A percentile compares a stretch with the other conserved stretches of the same genome.
Conservation (phyloP, 768 basidiomycete genomes). For the Kwoniella sp. region DNA sequence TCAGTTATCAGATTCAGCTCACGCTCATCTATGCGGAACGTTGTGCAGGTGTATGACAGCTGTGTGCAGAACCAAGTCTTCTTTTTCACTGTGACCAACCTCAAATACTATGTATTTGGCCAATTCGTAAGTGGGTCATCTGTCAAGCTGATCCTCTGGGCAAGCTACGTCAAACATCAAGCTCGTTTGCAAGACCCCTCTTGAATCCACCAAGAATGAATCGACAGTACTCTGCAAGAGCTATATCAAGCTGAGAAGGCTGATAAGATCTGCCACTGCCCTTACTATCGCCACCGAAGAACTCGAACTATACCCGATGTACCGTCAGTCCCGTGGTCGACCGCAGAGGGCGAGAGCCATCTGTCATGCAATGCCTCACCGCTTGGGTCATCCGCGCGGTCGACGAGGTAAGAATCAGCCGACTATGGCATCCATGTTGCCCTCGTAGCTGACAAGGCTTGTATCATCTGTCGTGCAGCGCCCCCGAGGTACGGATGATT, state of each 20-base stretch:
- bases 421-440: neutral
- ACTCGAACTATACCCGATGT: slow-evolving; percentile 45
- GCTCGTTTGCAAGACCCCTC: neutral
- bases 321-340: slow-evolving; percentile 48
- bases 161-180: neutral
- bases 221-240: neutral
- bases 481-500: slow-evolving; percentile 8
- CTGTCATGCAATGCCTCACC: slow-evolving; percentile 52
- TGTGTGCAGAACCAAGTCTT: slow-evolving; percentile 52
- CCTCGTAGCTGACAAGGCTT: neutral
- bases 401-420: slow-evolving; percentile 42
- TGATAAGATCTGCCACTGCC: neutral
- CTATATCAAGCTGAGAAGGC: neutral
- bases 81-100: slow-evolving; percentile 54
- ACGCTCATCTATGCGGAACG: neutral
- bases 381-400: slow-evolving; percentile 50
- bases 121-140: slow-evolving; percentile 42
- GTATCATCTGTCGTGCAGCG: neutral
- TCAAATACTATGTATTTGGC: slow-evolving; percentile 55
- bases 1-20: neutral
- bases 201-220: neutral
- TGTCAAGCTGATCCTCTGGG: neutral
- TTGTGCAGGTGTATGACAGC: slow-evolving; percentile 46
- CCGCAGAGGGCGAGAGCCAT: slow-evolving; percentile 42
- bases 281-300: slow-evolving; percentile 29